phyloP scores from a whole-genome alignment of 2,329 filamentous ascomycete genomes.

The Apiospora koreana region DNA sequence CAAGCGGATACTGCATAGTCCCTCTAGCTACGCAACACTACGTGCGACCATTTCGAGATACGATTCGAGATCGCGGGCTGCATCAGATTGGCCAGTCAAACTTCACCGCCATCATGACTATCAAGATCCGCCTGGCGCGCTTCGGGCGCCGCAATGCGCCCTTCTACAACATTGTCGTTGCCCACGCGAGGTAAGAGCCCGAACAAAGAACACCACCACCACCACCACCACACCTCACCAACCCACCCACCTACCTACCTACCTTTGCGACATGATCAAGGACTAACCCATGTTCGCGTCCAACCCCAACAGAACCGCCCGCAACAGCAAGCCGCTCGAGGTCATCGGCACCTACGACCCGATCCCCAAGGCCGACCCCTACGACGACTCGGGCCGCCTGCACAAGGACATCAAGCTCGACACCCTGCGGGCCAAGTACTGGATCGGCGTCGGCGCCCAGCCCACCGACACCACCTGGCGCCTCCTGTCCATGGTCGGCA shows the following conservation, averaged over 20 bases:
- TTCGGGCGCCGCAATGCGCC: conserved; percentile 88
- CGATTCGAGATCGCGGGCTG: neutral
- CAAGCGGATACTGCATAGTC: neutral
- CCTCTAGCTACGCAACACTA: neutral
- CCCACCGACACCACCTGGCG: conserved; percentile 89
- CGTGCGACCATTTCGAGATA: neutral
- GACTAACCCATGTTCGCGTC: neutral
- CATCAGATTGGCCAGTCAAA: neutral
- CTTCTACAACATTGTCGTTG: conserved; percentile 96
- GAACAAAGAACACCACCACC: neutral
- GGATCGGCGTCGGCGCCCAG: conserved; percentile 95
- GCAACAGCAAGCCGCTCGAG: conserved; percentile 87
- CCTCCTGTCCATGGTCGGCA: conserved; percentile 71
- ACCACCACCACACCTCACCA: neutral
- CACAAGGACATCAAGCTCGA: conserved; percentile 95
- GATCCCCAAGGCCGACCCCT: conserved; percentile 61
- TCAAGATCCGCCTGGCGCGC: conserved; percentile 90
- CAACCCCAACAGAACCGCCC: conserved; percentile 65
- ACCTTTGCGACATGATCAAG: too few species aligned
- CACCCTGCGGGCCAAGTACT: conserved; percentile 80
- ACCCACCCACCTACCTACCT: too few species aligned
- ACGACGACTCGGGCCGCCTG: conserved; percentile 63
- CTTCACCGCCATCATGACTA: conserved; percentile 9
- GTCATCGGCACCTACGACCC: conserved; percentile 82
- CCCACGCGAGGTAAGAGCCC: conserved; percentile 75